Evolutionary conservation across 495 filamentous ascomycete species (phyloP), one percentile per base, ranked within the genome.

Genomic region (Neurospora hispaniola): DNA sequence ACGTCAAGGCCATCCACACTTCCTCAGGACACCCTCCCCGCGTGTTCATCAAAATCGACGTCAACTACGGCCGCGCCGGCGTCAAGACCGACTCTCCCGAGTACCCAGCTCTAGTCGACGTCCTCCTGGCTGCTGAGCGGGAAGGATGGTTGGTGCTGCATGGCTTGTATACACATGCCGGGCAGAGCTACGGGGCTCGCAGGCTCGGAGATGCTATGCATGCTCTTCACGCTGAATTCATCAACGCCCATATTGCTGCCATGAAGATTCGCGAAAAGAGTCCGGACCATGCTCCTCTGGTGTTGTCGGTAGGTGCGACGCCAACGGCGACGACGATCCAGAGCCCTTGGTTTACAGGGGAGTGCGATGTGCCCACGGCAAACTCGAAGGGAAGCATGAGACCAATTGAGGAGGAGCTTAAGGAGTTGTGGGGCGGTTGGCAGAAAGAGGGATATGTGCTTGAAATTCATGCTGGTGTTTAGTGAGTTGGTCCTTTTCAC

Each of bases 141-240:
- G 62, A 69, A 0, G 85, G 87, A 0, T 43, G 71, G n/a, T 80
- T 82, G 10, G 74, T 77, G 0, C 80, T 96, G 4, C 79, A 87
- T 18, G 94, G 93, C 1, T 77, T 95, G 20, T 97, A 96, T 80
- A 88, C 86, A n/a, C 93, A 96, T 79, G 90, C 90, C 5, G 92
- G 93, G 5, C 87, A 93, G 71, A 92, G 89, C 41, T 96, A 97
- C 79, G 85, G 80, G 35, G 82, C 83, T 0, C 81, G 86, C 10
- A 77, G 79, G 7, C 85, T 87, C 68, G 81, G 79, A 77, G 78
- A 75, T 38, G 90, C 92, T 8, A 84, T 93, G 80, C 73, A 80
- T 0, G 82, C 87, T 69, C 79, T 96, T 12, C 80, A 79, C 5
- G 80, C 76, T 11, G 94, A 96, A 84, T 86, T 96, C 71, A 78